Evolutionary conservation across 106 monocot genomes (phyloP).

Genomic region (Dendrobium huoshanense): DNA sequence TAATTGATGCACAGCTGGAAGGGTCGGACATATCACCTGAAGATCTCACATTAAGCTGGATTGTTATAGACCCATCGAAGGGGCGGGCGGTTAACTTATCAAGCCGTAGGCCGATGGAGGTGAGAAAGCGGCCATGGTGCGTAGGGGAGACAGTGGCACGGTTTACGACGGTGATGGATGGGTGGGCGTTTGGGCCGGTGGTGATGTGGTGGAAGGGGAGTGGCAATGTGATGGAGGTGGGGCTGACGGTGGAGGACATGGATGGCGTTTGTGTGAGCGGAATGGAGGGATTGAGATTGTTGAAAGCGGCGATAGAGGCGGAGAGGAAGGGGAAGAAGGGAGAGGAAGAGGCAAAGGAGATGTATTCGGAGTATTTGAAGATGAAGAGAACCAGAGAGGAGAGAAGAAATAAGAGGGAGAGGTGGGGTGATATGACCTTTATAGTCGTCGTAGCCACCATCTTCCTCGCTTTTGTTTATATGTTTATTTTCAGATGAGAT

Average conservation of each 20-base stretch:
- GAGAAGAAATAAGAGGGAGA: constrained; percentile 30
- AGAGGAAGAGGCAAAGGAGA: constrained; percentile 14
- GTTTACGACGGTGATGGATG: constrained; percentile 44
- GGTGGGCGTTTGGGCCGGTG: constrained; percentile 21
- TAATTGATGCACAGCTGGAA: constrained; percentile 24
- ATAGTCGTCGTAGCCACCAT: constrained; percentile 18
- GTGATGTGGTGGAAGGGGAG: constrained; percentile 41
- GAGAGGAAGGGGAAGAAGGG: constrained; percentile 16
- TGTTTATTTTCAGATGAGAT: constrained; percentile 25
- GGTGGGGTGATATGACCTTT: constrained; percentile 37
- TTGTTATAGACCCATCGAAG: constrained; percentile 43
- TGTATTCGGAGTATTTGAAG: constrained; percentile 35
- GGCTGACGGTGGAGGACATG: constrained; percentile 54
- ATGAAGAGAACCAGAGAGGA: constrained; percentile 51
- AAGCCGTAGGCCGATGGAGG: constrained; percentile 50
- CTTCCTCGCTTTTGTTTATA: constrained; percentile 19
- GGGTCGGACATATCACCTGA: constrained; percentile 10
- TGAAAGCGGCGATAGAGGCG: constrained; percentile 35
- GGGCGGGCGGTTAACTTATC: constrained; percentile 49
- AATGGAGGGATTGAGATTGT: constrained; percentile 35
- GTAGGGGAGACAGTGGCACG: constrained; percentile 46
- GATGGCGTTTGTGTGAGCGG: constrained; percentile 67
- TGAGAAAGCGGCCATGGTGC: constrained; percentile 45
- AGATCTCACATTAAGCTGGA: constrained; percentile 66
- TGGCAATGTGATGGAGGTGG: constrained; percentile 47